Evolutionary conservation across 176 grass and related monocot genomes (phyloP).

Genomic region (Carex pumila): DNA sequence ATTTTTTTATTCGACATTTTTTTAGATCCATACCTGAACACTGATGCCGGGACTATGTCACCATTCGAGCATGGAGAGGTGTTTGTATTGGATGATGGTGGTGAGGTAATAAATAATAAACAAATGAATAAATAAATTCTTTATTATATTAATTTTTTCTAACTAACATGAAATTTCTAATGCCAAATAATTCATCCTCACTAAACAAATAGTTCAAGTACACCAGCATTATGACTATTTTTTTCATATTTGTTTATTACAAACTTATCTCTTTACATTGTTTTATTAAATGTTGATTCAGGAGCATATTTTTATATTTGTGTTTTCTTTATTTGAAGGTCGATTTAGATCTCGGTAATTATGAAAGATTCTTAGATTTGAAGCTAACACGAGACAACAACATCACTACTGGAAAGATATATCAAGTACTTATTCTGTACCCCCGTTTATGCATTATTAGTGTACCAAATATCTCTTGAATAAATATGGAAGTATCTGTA

Average conservation of each 20-base stretch:
- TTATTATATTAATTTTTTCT: not conserved
- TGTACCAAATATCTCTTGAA: not conserved
- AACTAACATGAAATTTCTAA: not conserved
- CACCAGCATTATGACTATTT: conserved; percentile 11
- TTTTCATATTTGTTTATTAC: not conserved
- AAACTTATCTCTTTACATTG: conserved; percentile 12
- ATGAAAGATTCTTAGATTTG: conserved; percentile 92
- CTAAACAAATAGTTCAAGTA: conserved; percentile 19
- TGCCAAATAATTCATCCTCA: not conserved
- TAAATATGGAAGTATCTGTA: not conserved
- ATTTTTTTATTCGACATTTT: not conserved
- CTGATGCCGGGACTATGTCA: conserved; percentile 97
- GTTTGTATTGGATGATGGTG: conserved; percentile 94
- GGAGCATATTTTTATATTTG: not conserved
- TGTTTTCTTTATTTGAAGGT: conserved; percentile 46
- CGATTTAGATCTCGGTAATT: conserved; percentile 98
- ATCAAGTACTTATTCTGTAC: conserved; percentile 50
- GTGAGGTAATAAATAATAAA: conserved; percentile 59
- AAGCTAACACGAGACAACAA: conserved; percentile 98
- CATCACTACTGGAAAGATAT: conserved; percentile 96
- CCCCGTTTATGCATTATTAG: not conserved
- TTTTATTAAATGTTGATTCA: not conserved
- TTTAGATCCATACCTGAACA: conserved; percentile 99
- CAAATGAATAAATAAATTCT: not conserved
- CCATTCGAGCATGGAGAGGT: conserved; percentile 97